Base-by-base conservation (phyloP, 306 rosid species). In the Vigna nakashimae region DNA sequence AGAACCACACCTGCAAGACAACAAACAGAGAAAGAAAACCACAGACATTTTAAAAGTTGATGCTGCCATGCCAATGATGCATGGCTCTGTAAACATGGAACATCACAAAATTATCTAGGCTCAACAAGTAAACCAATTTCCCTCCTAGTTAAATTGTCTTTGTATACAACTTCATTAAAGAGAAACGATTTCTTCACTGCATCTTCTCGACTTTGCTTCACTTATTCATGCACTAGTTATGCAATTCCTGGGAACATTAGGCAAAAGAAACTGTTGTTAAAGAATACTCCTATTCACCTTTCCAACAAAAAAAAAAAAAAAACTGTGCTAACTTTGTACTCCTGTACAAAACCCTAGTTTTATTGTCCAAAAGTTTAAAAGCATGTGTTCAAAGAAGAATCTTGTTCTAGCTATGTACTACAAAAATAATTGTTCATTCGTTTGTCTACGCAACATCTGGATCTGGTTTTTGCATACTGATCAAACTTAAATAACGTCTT, bases 171-270 rank as follows among this genome's bases (percentile, higher is more conserved):
- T 79, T 82, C 15, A 52, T 69, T 50, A 64, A 81, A 50, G 40
- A 74, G 67, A 68, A 57, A 58, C 46, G 6, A 16, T 59, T 78
- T 68, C 76, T 73, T 73, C 70, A 65, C 59, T 20, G 14, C 68
- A 9, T 70, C 86, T 73, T 72, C 24, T 48, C 76, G 59, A 67
- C 38, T 60, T 36, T 46, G 70, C 63, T 57, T 56, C 20, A 24
- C 73, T 85, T 85, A 85, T 85, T 85, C 74, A 48, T 18, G 66
- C 74, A 17, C 50, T 46, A 72, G 73, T 7, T 75, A 77, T 65
- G 72, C 56, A 69, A 56, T 55, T 49, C 85, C 88, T 85, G 83
- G 1, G 65, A 67, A 57, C 12, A 73, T 68, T 22, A 43, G 17
- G 28, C 46, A 67, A 11, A 45, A 26, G 16, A 32, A 34, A 63